phyloP scores from a whole-genome alignment of 768 basidiomycete genomes.

The Termitomyces sp. region DNA sequence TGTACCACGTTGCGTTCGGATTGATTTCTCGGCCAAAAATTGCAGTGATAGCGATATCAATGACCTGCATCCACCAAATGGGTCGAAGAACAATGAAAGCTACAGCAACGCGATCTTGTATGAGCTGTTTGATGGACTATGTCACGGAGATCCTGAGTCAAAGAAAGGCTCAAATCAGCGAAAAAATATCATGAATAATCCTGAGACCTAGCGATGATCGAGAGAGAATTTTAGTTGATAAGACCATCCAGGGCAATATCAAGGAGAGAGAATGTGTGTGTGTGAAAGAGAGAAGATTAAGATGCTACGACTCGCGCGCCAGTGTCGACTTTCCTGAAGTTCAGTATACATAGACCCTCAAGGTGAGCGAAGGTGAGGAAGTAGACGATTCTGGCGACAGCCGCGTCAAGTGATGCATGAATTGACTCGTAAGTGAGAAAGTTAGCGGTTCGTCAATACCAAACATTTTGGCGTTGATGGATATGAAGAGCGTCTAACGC shows the following conservation, averaged over 20 bases:
- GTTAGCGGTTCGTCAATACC: not conserved
- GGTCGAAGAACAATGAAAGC: constrained; percentile 26
- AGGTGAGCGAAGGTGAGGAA: not conserved
- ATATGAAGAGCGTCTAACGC: not conserved
- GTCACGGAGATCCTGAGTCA: too few relatives aligned
- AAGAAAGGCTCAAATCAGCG: not conserved
- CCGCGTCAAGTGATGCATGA: not conserved
- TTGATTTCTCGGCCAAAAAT: constrained; percentile 19
- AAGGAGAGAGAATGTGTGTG: not conserved
- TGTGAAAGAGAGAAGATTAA: not conserved
- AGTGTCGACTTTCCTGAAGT: constrained; percentile 7
- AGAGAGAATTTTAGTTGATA: not conserved
- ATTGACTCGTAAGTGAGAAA: not conserved
- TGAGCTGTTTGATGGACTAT: constrained; percentile 1
- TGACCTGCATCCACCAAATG: constrained; percentile 18
- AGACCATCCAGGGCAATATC: not conserved
- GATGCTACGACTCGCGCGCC: constrained; percentile 1
- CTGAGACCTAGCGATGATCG: not conserved
- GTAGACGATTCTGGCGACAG: not conserved
- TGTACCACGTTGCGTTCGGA: constrained; percentile 28
- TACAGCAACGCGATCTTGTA: constrained; percentile 14
- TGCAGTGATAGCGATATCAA: constrained; percentile 23
- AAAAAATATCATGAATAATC: constrained; percentile 1
- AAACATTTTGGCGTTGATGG: not conserved
- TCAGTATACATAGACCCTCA: not conserved